Percentiles rank a stretch among this genome's conserved stretches.
Evolutionary conservation across 257 asterid genomes (phyloP).

Genomic region (Cynanchum wilfordii): DNA sequence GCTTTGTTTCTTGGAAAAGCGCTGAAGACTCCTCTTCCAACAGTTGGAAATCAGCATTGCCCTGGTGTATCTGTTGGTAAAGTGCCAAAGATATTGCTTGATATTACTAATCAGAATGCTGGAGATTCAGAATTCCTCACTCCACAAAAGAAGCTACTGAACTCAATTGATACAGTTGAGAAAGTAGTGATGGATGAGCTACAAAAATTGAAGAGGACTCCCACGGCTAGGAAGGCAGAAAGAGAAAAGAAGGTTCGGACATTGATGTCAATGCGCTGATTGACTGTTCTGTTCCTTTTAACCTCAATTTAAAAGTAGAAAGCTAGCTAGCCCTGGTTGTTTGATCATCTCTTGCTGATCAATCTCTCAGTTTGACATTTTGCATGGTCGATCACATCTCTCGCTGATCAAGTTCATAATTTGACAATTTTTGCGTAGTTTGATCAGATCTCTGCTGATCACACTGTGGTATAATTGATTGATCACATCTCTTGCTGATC

Average conservation of each 20-base stretch:
- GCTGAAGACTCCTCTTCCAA: constrained; percentile 45
- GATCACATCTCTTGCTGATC: constrained; percentile 50
- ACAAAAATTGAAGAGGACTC: constrained; percentile 54
- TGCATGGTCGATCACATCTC: constrained; percentile 25
- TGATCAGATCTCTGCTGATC: constrained; percentile 41
- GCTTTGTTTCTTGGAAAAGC: constrained; percentile 43
- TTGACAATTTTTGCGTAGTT: constrained; percentile 10
- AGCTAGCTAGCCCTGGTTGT: constrained; percentile 16
- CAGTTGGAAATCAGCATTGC: constrained; percentile 19
- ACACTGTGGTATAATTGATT: constrained; percentile 16
- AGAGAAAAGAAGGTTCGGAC: constrained; percentile 57
- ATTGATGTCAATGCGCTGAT: constrained; percentile 71
- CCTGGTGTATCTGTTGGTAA: constrained; percentile 40
- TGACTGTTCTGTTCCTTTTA: constrained; percentile 1
- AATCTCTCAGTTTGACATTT: constrained; percentile 16
- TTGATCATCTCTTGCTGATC: constrained; percentile 51
- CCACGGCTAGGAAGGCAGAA: constrained; percentile 56
- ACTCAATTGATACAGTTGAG: constrained; percentile 64
- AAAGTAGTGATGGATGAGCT: constrained; percentile 70
- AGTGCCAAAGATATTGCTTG: constrained; percentile 65
- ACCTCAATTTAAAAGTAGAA: constrained; percentile 35
- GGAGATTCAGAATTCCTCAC: constrained; percentile 45
- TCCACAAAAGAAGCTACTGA: constrained; percentile 62
- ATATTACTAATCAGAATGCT: constrained; percentile 40
- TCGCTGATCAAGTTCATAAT: constrained; percentile 31